Conservation (phyloP, 176 grass and related monocot genomes). For the Avena eriantha region DNA sequence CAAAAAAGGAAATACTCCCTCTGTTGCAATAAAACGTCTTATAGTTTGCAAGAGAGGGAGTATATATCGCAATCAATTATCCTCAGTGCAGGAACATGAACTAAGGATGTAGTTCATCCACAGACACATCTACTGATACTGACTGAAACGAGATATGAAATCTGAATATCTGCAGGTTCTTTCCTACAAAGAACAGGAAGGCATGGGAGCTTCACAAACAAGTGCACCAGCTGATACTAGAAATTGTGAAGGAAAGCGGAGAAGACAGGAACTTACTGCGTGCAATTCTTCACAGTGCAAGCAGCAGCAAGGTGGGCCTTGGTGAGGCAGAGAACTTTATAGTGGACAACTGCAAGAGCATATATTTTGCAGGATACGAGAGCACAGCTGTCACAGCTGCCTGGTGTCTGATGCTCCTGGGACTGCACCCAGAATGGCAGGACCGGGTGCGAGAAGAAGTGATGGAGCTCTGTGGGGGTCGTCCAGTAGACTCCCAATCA, state of each 20-base stretch:
- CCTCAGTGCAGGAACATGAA: background rate
- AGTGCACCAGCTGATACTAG: constrained; percentile 72
- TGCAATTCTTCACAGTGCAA: constrained; percentile 75
- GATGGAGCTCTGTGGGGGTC: constrained; percentile 48
- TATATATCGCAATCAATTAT: too few relatives aligned
- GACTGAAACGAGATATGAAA: background rate
- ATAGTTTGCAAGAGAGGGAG: too few relatives aligned
- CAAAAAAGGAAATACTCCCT: background rate
- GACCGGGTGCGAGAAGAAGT: constrained; percentile 66
- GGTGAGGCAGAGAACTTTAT: constrained; percentile 72
- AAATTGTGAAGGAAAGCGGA: constrained; percentile 66
- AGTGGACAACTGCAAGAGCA: constrained; percentile 98
- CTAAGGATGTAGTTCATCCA: background rate
- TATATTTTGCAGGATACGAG: constrained; percentile 96
- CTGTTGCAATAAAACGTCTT: too few relatives aligned
- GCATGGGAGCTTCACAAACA: constrained; percentile 84
- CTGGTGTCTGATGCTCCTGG: constrained; percentile 94
- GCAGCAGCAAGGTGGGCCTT: constrained; percentile 45
- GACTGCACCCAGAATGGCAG: constrained; percentile 91
- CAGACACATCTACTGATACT: background rate
- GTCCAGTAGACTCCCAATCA: constrained; percentile 52
- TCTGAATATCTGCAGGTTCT: constrained; percentile 48
- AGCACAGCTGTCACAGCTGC: constrained; percentile 85
- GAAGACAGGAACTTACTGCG: constrained; percentile 72
- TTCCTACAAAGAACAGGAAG: constrained; percentile 66